Percentiles rank a stretch among this genome's conserved stretches.
Evolutionary conservation across 495 filamentous ascomycete genomes (phyloP).

Genomic region (Talaromyces ruber): DNA sequence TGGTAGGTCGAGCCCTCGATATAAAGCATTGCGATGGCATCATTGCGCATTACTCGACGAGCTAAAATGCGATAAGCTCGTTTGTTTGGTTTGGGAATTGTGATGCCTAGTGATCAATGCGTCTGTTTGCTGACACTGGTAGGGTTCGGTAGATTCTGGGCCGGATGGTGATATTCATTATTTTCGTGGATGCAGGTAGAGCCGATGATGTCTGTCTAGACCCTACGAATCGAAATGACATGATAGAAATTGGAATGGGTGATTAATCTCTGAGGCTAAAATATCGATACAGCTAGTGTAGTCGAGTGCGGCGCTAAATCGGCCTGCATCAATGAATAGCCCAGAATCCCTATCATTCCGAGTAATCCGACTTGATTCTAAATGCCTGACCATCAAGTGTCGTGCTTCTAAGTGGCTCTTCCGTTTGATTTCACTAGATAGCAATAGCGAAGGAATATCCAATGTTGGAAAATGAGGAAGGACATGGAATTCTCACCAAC

Average conservation of each 20-base stretch:
- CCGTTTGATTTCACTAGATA: background rate
- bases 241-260: background rate
- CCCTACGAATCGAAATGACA: background rate
- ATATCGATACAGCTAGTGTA: background rate
- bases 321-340: background rate
- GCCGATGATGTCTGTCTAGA: background rate
- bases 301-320: background rate
- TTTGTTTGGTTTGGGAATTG: background rate
- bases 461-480: background rate
- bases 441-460: background rate
- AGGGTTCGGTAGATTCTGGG: background rate
- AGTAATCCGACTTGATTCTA: background rate
- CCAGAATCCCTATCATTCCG: background rate
- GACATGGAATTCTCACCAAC: background rate
- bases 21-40: background rate
- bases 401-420: background rate
- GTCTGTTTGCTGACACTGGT: too few species aligned
- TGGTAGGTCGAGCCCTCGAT: background rate
- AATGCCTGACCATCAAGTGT: background rate
- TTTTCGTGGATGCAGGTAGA: background rate
- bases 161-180: too few species aligned
- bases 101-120: background rate
- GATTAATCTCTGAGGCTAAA: background rate
- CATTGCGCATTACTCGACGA: background rate
- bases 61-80: background rate